Conservation (phyloP, 495 filamentous ascomycete genomes). For the Neurospora sp. region DNA sequence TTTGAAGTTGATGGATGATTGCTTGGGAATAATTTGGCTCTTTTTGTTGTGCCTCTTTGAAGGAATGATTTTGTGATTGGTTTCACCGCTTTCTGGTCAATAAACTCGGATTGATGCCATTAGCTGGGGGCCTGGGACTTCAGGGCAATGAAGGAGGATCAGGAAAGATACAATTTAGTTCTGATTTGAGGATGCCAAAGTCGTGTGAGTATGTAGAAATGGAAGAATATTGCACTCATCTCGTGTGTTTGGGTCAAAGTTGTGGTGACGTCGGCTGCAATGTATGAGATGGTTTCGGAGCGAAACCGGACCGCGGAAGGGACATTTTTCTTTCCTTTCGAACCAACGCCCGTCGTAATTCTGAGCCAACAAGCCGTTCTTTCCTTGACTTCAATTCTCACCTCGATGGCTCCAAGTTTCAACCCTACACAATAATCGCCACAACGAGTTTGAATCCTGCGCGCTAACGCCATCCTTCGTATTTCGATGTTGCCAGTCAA, state of each 20-base stretch:
- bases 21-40: too few relatives aligned
- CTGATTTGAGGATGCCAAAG: neutral
- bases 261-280: neutral
- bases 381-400: too few relatives aligned
- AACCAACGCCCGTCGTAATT: too few relatives aligned
- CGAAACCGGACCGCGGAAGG: neutral
- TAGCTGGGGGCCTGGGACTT: too few relatives aligned
- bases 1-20: neutral
- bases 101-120: too few relatives aligned
- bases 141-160: too few relatives aligned
- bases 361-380: too few relatives aligned
- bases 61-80: too few relatives aligned
- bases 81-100: too few relatives aligned
- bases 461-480: neutral
- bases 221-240: neutral
- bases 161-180: neutral
- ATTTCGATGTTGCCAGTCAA: neutral
- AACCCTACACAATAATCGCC: neutral
- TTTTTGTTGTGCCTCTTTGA: too few relatives aligned
- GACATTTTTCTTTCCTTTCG: neutral
- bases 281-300: neutral
- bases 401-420: neutral
- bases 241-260: neutral
- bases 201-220: neutral
- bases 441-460: neutral